phyloP scores from a whole-genome alignment of 2,329 filamentous ascomycete genomes.

The Neopestalotiopsis sp. region DNA sequence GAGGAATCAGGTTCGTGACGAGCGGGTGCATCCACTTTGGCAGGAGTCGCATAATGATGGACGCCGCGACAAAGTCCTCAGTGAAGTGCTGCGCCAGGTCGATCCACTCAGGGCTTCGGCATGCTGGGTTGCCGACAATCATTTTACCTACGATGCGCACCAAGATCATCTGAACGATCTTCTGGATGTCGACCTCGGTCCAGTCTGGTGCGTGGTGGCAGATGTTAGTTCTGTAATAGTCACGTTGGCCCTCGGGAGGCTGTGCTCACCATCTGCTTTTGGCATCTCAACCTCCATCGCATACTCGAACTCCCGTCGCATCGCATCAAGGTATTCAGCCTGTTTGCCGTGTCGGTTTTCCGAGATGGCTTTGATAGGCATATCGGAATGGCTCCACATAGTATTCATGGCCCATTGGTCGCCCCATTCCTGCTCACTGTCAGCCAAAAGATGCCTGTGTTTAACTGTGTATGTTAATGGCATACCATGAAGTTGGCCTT shows the following conservation, averaged over 20 bases:
- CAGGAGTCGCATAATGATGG: conserved; percentile 17
- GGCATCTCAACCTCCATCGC: conserved; percentile 13
- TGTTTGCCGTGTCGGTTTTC: conserved; percentile 8
- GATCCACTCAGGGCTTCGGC: conserved; percentile 11
- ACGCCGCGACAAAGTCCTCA: conserved; percentile 12
- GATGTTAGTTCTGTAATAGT: too few species aligned
- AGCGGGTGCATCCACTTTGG: conserved; percentile 13
- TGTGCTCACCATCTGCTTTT: conserved; percentile 8
- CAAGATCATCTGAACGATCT: conserved; percentile 13
- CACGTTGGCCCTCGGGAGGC: too few species aligned
- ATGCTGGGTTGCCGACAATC: conserved; percentile 14
- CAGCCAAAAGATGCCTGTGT: too few species aligned
- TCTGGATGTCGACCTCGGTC: conserved; percentile 15
- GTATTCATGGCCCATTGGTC: conserved; percentile 18
- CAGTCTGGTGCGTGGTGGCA: neutral
- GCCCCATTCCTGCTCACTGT: conserved; percentile 13
- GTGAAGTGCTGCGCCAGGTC: conserved; percentile 15
- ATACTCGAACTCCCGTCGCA: conserved; percentile 12
- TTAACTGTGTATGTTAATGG: too few species aligned
- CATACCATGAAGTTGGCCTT: conserved; percentile 14
- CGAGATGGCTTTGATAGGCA: conserved; percentile 8
- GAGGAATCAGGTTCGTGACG: conserved; percentile 16
- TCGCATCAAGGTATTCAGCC: conserved; percentile 5
- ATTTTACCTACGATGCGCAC: conserved; percentile 16
- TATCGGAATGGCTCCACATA: conserved; percentile 17